Evolutionary conservation across 345 rosid genomes (phyloP).

Genomic region (Eucalyptus tenuipes): DNA sequence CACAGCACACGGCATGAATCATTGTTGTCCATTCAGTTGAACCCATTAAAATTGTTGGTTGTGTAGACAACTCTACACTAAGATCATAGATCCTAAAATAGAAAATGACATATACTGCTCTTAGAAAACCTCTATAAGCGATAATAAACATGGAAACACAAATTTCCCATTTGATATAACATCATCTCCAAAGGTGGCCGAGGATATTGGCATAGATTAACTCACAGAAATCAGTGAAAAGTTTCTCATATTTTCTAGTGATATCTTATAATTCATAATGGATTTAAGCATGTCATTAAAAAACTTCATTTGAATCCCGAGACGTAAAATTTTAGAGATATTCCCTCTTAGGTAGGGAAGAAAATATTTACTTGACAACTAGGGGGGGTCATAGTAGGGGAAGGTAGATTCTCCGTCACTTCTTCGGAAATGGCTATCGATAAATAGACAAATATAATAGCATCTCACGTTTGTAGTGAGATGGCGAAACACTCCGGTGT

Average conservation of each 20-base stretch:
- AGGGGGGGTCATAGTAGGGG: too few species aligned
- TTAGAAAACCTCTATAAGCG: not conserved
- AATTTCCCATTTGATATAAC: not conserved
- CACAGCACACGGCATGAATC: not conserved
- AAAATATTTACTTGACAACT: too few species aligned
- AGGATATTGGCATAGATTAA: not conserved
- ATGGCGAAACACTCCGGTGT: rapidly evolving
- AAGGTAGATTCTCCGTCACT: too few species aligned
- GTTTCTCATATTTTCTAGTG: not conserved
- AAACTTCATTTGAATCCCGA: rapidly evolving
- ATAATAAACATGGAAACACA: not conserved
- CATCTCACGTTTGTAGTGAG: too few species aligned
- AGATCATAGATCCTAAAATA: not conserved
- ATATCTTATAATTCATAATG: not conserved
- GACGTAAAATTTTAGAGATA: rapidly evolving
- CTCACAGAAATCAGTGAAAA: not conserved
- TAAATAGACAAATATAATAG: too few species aligned
- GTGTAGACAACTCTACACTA: not conserved
- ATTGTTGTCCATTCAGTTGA: not conserved
- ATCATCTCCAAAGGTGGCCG: not conserved
- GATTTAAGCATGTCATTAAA: too few species aligned
- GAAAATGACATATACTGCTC: not conserved
- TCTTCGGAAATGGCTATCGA: rapidly evolving
- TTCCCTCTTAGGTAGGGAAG: too few species aligned
- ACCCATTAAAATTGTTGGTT: not conserved